Conservation (phyloP, 2,329 filamentous ascomycete genomes). For the Tetracladium maxilliforme region DNA sequence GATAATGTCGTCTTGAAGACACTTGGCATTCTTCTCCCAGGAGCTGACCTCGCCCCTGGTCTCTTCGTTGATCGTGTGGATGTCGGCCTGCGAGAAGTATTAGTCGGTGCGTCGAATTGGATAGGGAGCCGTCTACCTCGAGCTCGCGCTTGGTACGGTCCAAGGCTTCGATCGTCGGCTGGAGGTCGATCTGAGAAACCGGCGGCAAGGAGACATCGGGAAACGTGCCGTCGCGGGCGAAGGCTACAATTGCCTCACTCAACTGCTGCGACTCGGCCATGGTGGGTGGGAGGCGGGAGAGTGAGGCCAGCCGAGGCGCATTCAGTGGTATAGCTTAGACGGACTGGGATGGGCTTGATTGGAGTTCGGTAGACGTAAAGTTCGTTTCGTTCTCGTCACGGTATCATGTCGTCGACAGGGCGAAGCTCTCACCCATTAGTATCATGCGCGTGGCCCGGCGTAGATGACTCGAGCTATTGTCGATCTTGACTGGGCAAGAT, state of each 20-base stretch:
- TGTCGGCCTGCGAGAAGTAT: constrained; percentile 34
- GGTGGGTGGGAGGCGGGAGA: too few relatives aligned
- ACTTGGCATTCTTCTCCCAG: constrained; percentile 76
- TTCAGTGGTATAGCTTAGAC: too few relatives aligned
- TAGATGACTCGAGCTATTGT: too few relatives aligned
- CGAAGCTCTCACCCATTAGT: too few relatives aligned
- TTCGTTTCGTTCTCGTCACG: too few relatives aligned
- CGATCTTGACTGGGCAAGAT: too few relatives aligned
- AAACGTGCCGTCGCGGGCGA: constrained; percentile 32
- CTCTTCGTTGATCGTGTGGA: constrained; percentile 62
- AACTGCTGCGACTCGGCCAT: constrained; percentile 25
- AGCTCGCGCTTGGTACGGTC: constrained; percentile 25
- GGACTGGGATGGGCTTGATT: too few relatives aligned
- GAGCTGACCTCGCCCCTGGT: constrained; percentile 66
- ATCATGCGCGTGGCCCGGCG: too few relatives aligned
- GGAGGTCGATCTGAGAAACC: constrained; percentile 19
- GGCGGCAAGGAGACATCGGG: constrained; percentile 29
- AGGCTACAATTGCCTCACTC: constrained; percentile 48
- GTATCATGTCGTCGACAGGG: too few relatives aligned
- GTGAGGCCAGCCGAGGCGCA: too few relatives aligned
- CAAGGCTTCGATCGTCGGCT: constrained; percentile 23
- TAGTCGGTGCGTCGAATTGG: background rate
- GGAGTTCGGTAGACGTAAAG: too few relatives aligned
- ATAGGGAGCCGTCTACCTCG: constrained; percentile 17
- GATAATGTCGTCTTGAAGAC: constrained; percentile 74